Percentiles rank a stretch among this genome's conserved stretches.
Evolutionary conservation across 106 monocot genomes (phyloP).

Genomic region (Acanthochlamys bracteata): DNA sequence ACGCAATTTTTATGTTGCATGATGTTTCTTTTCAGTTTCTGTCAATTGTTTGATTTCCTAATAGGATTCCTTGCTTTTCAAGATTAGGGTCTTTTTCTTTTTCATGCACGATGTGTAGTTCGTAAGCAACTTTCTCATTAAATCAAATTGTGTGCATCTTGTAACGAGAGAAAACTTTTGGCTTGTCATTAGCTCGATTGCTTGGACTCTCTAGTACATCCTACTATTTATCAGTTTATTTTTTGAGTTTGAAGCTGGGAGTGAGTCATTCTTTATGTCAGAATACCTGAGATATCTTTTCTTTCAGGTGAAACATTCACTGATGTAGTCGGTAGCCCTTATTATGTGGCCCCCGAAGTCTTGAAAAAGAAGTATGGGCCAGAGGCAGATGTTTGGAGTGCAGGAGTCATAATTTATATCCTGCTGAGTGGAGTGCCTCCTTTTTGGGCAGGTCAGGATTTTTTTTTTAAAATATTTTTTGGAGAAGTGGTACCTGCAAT

Average conservation of each 20-base stretch:
- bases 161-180: no score
- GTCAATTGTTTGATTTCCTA: no score
- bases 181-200: no score
- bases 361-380: conserved; percentile 24
- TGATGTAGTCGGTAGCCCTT: conserved; percentile 45
- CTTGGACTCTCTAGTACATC: no score
- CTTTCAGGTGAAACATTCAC: conserved; percentile 33
- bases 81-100: no score
- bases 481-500: background rate
- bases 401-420: conserved; percentile 44
- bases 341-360: conserved; percentile 45
- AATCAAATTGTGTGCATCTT: no score
- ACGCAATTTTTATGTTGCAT: no score
- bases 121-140: no score
- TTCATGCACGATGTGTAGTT: no score
- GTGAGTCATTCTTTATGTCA: background rate
- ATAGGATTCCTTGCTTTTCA: no score
- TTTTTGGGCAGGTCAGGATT: conserved; percentile 34
- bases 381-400: conserved; percentile 46
- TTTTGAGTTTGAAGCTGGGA: background rate
- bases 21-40: no score
- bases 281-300: background rate
- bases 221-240: background rate
- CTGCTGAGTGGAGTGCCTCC: conserved; percentile 36
- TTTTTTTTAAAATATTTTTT: background rate